Conservation (phyloP, 257 asterid species). For the Striga asiatica region DNA sequence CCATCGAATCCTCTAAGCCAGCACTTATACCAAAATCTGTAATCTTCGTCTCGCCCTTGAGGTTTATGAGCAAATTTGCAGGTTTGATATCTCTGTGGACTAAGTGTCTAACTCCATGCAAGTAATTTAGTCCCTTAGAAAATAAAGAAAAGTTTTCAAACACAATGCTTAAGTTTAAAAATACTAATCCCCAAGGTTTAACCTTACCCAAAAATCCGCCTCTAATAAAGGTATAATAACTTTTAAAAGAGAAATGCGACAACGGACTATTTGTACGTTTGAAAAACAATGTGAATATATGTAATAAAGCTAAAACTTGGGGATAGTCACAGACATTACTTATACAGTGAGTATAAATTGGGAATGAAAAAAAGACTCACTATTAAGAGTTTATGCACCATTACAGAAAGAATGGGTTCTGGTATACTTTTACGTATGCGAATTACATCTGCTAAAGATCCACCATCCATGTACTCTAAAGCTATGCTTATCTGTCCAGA, state of each 20-base stretch:
- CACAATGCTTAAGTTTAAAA: background rate
- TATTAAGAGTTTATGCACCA: slow-evolving; percentile 79
- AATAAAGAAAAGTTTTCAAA: slow-evolving; percentile 16
- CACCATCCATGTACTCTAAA: slow-evolving; percentile 96
- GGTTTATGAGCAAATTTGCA: slow-evolving; percentile 88
- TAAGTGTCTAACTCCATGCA: slow-evolving; percentile 90
- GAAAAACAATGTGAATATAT: background rate
- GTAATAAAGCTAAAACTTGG: background rate
- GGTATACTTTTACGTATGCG: slow-evolving; percentile 58
- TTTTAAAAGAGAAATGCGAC: background rate
- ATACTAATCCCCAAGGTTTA: background rate
- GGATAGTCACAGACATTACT: background rate
- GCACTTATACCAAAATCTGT: slow-evolving; percentile 99
- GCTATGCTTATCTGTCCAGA: slow-evolving; percentile 99
- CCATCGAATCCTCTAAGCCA: slow-evolving; percentile 93
- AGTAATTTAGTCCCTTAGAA: slow-evolving; percentile 73
- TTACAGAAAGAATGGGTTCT: slow-evolving; percentile 62
- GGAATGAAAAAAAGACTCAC: slow-evolving; percentile 34
- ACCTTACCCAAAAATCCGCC: background rate
- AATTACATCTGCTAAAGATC: slow-evolving; percentile 84
- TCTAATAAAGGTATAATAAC: background rate
- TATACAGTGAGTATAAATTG: background rate
- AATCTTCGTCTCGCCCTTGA: slow-evolving; percentile 94
- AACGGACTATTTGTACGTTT: background rate
- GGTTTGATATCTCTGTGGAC: slow-evolving; percentile 99